phyloP scores from a whole-genome alignment of 495 filamentous ascomycete genomes.

The Penicillium longicatenatum region DNA sequence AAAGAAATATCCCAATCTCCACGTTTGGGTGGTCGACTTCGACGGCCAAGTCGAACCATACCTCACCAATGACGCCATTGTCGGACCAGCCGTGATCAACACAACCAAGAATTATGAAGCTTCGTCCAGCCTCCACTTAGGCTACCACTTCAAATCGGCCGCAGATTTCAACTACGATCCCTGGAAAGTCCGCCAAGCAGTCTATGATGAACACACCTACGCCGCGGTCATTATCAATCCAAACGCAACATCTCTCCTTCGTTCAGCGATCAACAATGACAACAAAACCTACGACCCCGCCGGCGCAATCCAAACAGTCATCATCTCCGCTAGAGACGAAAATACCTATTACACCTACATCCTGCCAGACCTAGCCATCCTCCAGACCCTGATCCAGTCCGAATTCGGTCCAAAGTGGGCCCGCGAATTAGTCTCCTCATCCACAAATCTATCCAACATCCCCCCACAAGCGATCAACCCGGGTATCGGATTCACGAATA shows the following conservation, averaged over 20 bases:
- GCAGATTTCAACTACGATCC: slow-evolving; percentile 60
- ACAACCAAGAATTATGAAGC: slow-evolving; percentile 38
- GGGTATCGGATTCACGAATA: slow-evolving; percentile 59
- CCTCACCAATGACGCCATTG: slow-evolving; percentile 44
- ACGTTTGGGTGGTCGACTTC: slow-evolving; percentile 67
- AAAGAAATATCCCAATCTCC: slow-evolving; percentile 47
- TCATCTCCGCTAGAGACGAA: slow-evolving; percentile 61
- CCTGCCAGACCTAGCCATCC: slow-evolving; percentile 46
- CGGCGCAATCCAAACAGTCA: slow-evolving; percentile 61
- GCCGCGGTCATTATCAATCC: slow-evolving; percentile 66
- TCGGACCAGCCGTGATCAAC: slow-evolving; percentile 58
- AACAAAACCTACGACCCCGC: slow-evolving; percentile 66
- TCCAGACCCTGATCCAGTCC: slow-evolving; percentile 46
- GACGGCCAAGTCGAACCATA: slow-evolving; percentile 60
- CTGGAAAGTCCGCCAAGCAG: slow-evolving; percentile 57
- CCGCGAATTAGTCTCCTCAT: slow-evolving; percentile 32
- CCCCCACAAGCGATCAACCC: slow-evolving; percentile 63
- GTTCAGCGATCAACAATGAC: slow-evolving; percentile 54
- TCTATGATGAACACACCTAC: slow-evolving; percentile 65
- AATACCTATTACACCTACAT: slow-evolving; percentile 56
- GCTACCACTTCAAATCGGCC: slow-evolving; percentile 52
- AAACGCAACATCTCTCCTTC: slow-evolving; percentile 64
- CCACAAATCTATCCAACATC: slow-evolving; percentile 34
- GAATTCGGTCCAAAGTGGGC: slow-evolving; percentile 58
- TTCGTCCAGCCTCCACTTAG: slow-evolving; percentile 39